Evolutionary conservation across 1,284 basidiomycete genomes (phyloP).

Genomic region (Rhodotorula sp.): DNA sequence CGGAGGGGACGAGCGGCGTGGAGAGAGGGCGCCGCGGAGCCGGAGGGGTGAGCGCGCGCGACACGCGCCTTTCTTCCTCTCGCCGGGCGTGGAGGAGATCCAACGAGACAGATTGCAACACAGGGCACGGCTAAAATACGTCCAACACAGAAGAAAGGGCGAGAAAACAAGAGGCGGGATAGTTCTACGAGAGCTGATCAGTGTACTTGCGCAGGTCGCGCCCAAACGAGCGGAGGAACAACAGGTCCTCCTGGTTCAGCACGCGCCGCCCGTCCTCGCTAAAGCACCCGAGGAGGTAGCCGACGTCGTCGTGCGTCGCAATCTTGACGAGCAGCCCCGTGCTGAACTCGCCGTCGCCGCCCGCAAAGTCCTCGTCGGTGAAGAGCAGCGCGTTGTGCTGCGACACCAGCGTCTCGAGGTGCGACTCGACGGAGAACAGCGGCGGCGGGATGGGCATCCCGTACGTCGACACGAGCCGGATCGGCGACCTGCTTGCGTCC

Average conservation of each 20-base stretch:
- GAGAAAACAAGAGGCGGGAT: background rate
- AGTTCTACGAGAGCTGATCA: background rate
- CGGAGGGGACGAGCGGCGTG: too few relatives aligned
- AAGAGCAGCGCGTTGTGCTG: constrained; percentile 25
- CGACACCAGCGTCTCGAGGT: constrained; percentile 20
- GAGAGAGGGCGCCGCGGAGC: too few relatives aligned
- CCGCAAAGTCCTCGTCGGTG: constrained; percentile 11
- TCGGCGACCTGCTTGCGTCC: constrained; percentile 1
- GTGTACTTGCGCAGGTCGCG: constrained; percentile 23
- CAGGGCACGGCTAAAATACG: background rate
- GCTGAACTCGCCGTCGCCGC: constrained; percentile 23
- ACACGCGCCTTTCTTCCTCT: too few relatives aligned
- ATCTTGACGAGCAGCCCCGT: constrained; percentile 37
- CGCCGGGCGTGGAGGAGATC: background rate
- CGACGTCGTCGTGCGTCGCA: background rate
- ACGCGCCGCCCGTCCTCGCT: constrained; percentile 29
- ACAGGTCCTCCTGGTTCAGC: constrained; percentile 29
- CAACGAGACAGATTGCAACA: background rate
- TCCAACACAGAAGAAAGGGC: background rate
- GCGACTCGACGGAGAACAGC: constrained; percentile 27
- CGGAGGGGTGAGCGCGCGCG: background rate
- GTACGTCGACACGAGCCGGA: constrained; percentile 27
- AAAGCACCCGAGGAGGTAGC: constrained; percentile 34
- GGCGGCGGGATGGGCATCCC: constrained; percentile 33
- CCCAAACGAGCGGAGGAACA: constrained; percentile 22